Conservation (phyloP, 2,329 filamentous ascomycete species). For the Neoascochyta sp. region DNA sequence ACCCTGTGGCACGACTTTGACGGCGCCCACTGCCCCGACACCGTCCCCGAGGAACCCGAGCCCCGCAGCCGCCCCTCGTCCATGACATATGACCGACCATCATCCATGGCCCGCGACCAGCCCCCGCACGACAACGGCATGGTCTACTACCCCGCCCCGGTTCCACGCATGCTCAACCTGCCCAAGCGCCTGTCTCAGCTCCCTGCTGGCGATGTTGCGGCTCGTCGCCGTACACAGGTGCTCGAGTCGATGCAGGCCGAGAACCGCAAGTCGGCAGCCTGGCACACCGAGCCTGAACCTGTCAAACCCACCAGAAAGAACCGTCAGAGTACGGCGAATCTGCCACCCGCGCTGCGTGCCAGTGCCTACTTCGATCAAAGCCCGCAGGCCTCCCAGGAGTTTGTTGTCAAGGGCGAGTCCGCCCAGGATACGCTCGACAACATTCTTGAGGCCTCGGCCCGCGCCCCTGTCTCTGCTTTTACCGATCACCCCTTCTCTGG, state of each 20-base stretch:
- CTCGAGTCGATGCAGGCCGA: conserved; percentile 60
- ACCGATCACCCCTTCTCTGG: conserved; percentile 84
- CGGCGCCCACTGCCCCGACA: conserved; percentile 67
- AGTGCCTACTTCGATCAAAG: conserved; percentile 78
- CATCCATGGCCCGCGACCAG: conserved; percentile 17
- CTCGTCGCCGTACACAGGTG: conserved; percentile 70
- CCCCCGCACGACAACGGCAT: conserved; percentile 70
- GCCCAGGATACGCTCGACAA: conserved; percentile 85
- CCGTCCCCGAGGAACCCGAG: conserved; percentile 31
- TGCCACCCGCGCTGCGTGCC: conserved; percentile 85
- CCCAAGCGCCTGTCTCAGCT: conserved; percentile 80
- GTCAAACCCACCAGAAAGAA: conserved; percentile 26
- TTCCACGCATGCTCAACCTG: conserved; percentile 88
- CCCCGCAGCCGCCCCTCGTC: conserved; percentile 30
- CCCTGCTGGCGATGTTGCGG: conserved; percentile 60
- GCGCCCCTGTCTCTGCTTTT: conserved; percentile 84
- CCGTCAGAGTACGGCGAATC: conserved; percentile 47
- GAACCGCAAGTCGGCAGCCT: conserved; percentile 49
- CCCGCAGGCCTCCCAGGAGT: conserved; percentile 54
- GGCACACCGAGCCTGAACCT: conserved; percentile 8
- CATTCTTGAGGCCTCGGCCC: conserved; percentile 84
- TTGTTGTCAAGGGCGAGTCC: conserved; percentile 67
- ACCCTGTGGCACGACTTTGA: conserved; percentile 76
- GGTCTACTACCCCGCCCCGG: conserved; percentile 92
- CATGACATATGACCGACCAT: conserved; percentile 46